Evolutionary conservation across 2,329 filamentous ascomycete species (phyloP), one percentile per base, ranked within the genome.

Genomic region (Colletotrichum echinochloae): DNA sequence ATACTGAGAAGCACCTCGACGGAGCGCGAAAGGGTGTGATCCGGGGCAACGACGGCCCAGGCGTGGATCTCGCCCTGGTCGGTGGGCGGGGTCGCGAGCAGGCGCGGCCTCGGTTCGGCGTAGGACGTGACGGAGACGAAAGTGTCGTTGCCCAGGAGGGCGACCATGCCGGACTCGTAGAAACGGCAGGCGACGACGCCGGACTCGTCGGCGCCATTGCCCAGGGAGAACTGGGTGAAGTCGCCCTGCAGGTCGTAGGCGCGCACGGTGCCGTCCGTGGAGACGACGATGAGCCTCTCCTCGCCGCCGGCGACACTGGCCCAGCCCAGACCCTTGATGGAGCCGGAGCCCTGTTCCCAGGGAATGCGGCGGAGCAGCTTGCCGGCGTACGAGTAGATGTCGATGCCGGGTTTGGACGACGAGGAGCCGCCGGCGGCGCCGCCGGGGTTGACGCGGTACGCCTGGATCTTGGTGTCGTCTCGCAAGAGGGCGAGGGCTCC

Each of bases 171-270:
- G 37, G 90, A 90, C 60, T 91, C 89, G 85, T 97, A 98, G 83
- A 99, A 99, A 16, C 83, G 91, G 83, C 95, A 98, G n/a, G 91
- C 91, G 74, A 90, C 87, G 26, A 99, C 95, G 33, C 95, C 93
- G 76, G 92, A 90, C 74, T 97, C 93, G 76, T 98, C 96, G 30
- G 95, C 91, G 30, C 93, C 93, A 80, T 97, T 92, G 64, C 95
- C 96, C 0, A 99, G 85, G 1, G 93, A 95, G 80, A 98, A 99
- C 69, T 97, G 95, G 20, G 92, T 94, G 78, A 99, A 99, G 78
- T 98, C 95, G 72, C 92, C 94, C 79, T 97, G 93, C n/a, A 99
- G 84, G 77, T 96, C 93, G 79, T 94, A 98, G 80, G 94, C 96
- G 71, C 95, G 88, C 52, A 98, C 95, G 1, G 91, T 95, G 30